phyloP scores from a whole-genome alignment of 148 eudicot genomes.

The Amaranthus hypochondriacus region DNA sequence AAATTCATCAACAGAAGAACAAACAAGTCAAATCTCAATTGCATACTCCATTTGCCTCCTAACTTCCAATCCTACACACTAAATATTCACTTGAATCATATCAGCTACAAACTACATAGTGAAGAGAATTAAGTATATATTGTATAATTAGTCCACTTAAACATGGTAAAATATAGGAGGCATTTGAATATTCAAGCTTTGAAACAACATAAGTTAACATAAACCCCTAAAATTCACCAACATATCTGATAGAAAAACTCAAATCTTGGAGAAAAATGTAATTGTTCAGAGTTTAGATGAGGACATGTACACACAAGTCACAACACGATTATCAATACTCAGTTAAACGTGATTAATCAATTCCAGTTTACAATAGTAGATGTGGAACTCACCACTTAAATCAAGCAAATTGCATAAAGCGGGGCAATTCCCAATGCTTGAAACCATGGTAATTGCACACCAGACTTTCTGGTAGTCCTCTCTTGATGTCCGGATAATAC shows the following conservation, averaged over 20 bases:
- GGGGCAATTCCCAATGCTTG: conserved; percentile 63
- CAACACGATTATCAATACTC: neutral
- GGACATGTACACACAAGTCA: too few species aligned
- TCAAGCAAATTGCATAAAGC: conserved; percentile 74
- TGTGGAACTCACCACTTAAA: conserved; percentile 67
- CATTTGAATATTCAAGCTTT: neutral
- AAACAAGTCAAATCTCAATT: neutral
- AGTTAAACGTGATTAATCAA: neutral
- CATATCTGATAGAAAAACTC: neutral
- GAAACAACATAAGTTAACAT: neutral
- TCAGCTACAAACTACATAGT: too few species aligned
- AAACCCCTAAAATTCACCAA: neutral
- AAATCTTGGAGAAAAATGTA: neutral
- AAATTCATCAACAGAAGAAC: neutral
- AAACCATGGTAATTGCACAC: conserved; percentile 77
- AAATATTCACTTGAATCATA: neutral
- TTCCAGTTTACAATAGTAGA: neutral
- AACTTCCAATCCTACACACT: neutral
- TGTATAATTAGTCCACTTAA: neutral
- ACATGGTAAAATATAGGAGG: neutral
- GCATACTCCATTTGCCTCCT: neutral
- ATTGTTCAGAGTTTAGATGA: neutral
- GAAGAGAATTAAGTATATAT: neutral
- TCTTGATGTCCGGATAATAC: conserved; percentile 78
- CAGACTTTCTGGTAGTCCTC: conserved; percentile 80